These are phyloP conservation scores for Dipteronia dyeriana DNA, from an alignment of 345 rosid genomes.

Conservation along the genomic window DNA sequence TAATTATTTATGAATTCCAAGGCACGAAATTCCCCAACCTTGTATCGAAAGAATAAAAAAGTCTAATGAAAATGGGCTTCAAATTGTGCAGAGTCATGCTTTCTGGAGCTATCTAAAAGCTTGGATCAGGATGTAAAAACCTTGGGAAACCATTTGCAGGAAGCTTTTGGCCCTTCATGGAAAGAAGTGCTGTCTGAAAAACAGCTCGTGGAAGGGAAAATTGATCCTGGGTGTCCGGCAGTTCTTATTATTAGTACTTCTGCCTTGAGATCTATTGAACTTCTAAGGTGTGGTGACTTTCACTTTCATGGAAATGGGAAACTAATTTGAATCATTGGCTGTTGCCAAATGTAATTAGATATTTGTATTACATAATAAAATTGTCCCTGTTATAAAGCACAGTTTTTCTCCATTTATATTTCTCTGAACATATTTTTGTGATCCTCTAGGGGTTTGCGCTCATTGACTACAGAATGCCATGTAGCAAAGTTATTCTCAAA, in stretches of 20 bases:
- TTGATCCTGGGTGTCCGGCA: conserved; percentile 70
- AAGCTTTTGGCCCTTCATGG: conserved; percentile 62
- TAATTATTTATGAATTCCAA: neutral
- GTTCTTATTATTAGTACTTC: conserved; percentile 68
- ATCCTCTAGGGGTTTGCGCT: conserved; percentile 58
- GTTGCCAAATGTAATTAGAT: neutral
- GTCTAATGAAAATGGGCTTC: neutral
- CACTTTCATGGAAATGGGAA: neutral
- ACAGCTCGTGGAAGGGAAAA: conserved; percentile 45
- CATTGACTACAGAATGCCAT: conserved; percentile 66
- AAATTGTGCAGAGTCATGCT: conserved; percentile 46
- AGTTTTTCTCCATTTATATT: neutral
- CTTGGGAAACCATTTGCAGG: conserved; percentile 56
- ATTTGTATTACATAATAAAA: neutral
- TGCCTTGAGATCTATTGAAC: conserved; percentile 72
- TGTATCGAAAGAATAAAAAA: neutral
- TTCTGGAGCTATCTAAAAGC: conserved; percentile 49
- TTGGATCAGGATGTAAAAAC: conserved; percentile 47
- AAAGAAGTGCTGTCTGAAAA: conserved; percentile 57
- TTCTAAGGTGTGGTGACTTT: conserved; percentile 48
- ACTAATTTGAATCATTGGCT: neutral
- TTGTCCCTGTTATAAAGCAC: no score
- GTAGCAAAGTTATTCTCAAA: conserved; percentile 80
- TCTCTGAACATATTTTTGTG: neutral
- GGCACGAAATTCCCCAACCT: neutral